phyloP scores from a whole-genome alignment of 345 rosid species.

The Euphorbia tirucalli region DNA sequence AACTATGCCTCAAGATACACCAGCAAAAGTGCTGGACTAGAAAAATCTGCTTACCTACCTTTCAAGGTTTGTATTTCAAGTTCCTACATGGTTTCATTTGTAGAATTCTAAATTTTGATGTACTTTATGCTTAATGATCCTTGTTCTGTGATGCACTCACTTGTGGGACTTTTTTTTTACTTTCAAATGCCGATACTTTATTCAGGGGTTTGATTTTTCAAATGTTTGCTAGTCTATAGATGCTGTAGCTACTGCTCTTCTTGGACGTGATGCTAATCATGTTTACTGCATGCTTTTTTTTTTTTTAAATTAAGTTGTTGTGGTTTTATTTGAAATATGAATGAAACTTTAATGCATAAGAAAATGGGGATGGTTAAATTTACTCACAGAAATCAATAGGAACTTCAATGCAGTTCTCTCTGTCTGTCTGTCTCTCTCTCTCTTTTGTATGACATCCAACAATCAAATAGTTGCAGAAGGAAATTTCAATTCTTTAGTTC shows the following conservation, averaged over 20 bases:
- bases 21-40: slow-evolving; percentile 76
- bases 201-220: slow-evolving; percentile 2
- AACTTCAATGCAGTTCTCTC: not conserved
- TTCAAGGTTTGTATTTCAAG: slow-evolving; percentile 59
- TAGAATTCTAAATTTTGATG: slow-evolving; percentile 5
- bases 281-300: not conserved
- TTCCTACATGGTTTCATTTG: not conserved
- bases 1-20: slow-evolving; percentile 94
- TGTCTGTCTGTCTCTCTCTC: too few relatives aligned
- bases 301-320: not conserved
- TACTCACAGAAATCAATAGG: not conserved
- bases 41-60: slow-evolving; percentile 92
- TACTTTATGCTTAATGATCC: slow-evolving; percentile 1
- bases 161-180: not conserved
- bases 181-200: not conserved
- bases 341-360: not conserved
- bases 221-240: not conserved
- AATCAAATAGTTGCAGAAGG: not conserved
- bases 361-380: not conserved
- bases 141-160: not conserved
- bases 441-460: not conserved
- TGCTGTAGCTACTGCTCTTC: not conserved
- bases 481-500: not conserved
- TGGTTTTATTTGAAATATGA: not conserved
- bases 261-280: not conserved